Base-by-base conservation (phyloP, 2,329 filamentous ascomycete genomes). In the Fusarium chuoi region DNA sequence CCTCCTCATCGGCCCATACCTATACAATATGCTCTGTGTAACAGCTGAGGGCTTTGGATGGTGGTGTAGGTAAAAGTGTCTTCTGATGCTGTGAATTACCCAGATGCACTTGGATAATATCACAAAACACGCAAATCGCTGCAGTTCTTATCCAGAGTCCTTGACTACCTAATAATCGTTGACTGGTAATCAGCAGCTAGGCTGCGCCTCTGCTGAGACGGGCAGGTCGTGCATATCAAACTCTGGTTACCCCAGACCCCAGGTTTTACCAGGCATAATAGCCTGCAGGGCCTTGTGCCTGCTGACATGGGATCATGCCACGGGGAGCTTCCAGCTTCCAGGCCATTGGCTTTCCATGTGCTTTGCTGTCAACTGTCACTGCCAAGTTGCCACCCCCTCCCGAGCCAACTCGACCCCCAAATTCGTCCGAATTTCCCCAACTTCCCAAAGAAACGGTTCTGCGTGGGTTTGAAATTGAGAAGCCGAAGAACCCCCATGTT, bases 401-500 rank as follows among this genome's bases (percentile, higher is more conserved):
- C 39, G 18, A 38, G 35, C 41, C 26, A 22, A n/a, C 26, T 33
- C 42, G 38, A 51, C 71, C 71, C 71, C 71, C 71, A 74, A 74
- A 46, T 68, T 73, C 64, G 56, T 56, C 68, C 52, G 59, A 54
- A 71, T 62, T 73, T 75, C 71, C 71, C 71, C 71, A 75, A 72
- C 48, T 66, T 72, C 55, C 71, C 71, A 72, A 57, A 60, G 44
- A 61, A 55, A 54, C 61, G 67, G 73, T 74, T 68, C 63, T 59
- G 54, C 52, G 42, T 60, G 54, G 60, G 42, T 41, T 59, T 41
- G 64, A 62, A 55, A 62, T 56, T 51, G 30, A 46, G 36, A 46
- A 68, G 41, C 28, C 28, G 39, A 69, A 22, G 39, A 64, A 28
- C 49, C 52, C 55, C 71, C 71, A 44, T 63, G 63, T 59, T 69